These are phyloP conservation scores for Chaetomium globosum DNA, from an alignment of 2,329 filamentous ascomycete species.

Conservation along the genomic window DNA sequence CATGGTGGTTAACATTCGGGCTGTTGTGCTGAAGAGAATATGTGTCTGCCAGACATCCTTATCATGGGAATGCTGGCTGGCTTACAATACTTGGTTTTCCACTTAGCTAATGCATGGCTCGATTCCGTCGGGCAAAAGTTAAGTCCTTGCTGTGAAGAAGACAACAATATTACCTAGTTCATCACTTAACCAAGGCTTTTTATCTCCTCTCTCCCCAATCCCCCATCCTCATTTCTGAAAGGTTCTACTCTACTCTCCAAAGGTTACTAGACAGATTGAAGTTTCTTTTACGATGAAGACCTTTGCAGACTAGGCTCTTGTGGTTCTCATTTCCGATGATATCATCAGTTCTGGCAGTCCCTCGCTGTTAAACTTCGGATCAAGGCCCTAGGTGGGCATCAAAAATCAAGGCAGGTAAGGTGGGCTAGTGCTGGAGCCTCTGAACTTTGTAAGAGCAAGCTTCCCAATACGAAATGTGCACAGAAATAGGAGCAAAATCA, in stretches of 20 bases:
- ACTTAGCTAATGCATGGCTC: not conserved
- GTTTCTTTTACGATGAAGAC: not conserved
- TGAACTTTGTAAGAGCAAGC: not conserved
- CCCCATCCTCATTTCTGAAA: not conserved
- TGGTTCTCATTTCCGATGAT: not conserved
- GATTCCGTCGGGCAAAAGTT: not conserved
- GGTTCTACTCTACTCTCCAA: not conserved
- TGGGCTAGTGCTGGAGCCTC: not conserved
- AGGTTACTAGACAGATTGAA: not conserved
- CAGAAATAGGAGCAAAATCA: not conserved
- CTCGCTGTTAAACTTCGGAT: not conserved
- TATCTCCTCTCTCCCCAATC: not conserved
- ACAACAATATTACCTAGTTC: not conserved
- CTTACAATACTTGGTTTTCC: too few relatives aligned
- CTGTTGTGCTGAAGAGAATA: not conserved
- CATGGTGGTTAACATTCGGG: not conserved
- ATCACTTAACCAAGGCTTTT: not conserved
- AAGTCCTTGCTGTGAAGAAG: not conserved
- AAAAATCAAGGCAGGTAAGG: not conserved
- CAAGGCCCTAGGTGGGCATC: not conserved
- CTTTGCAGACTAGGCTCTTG: not conserved
- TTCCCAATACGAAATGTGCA: not conserved
- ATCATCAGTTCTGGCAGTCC: not conserved
- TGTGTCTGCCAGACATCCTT: not conserved
- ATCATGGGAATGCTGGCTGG: too few relatives aligned